These are phyloP conservation scores for Nissolia schottii DNA, from an alignment of 306 rosid genomes.

Conservation along the genomic window DNA sequence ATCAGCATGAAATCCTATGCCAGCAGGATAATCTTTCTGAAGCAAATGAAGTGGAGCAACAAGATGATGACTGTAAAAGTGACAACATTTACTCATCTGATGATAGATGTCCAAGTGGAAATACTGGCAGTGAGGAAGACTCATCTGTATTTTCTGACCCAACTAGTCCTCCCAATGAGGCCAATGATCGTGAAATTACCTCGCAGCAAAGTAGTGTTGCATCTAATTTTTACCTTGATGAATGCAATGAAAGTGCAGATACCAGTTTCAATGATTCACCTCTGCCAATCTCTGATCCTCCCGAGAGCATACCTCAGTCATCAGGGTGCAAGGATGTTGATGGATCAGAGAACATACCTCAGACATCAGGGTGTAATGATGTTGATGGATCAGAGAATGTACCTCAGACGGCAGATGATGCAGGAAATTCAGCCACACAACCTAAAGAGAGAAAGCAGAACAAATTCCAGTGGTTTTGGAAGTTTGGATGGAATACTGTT, in stretches of 20 bases:
- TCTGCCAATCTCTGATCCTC: constrained; percentile 40
- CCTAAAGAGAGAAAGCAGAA: constrained; percentile 61
- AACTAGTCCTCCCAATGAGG: constrained; percentile 54
- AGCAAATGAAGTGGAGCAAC: constrained; percentile 42
- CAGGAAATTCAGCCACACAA: constrained; percentile 31
- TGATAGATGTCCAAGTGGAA: constrained; percentile 49
- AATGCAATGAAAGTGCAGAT: constrained; percentile 40
- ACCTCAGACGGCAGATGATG: constrained; percentile 18
- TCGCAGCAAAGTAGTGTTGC: constrained; percentile 70
- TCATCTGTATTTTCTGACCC: constrained; percentile 57
- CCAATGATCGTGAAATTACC: constrained; percentile 52
- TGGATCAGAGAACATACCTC: neutral
- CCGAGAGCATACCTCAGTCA: constrained; percentile 29
- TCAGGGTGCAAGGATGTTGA: constrained; percentile 27
- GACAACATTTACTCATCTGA: constrained; percentile 37
- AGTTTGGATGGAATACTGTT: constrained; percentile 52
- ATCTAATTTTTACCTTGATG: constrained; percentile 57
- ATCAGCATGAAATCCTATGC: constrained; percentile 30
- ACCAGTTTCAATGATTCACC: constrained; percentile 32
- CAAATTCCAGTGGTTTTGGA: constrained; percentile 85
- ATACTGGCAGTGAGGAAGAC: constrained; percentile 61
- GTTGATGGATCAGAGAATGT: neutral
- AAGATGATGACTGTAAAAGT: constrained; percentile 43
- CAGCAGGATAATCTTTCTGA: constrained; percentile 40
- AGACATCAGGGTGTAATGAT: constrained; percentile 32